Percentiles rank a stretch among this genome's conserved stretches.
Conservation (phyloP, 345 rosid species). For the Raphanus raphanistrum region DNA sequence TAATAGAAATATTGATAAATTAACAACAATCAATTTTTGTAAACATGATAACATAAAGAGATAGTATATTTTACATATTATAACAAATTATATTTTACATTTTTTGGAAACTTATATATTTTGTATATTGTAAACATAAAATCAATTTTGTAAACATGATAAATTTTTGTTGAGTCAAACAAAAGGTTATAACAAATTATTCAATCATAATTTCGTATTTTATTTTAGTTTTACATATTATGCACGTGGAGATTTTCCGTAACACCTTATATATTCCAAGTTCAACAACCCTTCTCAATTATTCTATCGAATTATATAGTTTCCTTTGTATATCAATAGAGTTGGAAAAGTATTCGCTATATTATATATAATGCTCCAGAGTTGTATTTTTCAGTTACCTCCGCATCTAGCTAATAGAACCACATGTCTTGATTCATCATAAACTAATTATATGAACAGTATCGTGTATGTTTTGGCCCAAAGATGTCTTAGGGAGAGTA, state of each 20-base stretch:
- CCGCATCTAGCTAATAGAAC: not conserved
- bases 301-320: not conserved
- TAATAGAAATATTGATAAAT: not conserved
- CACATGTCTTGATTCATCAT: not conserved
- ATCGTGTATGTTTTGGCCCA: not conserved
- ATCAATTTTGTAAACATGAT: not conserved
- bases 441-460: not conserved
- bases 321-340: not conserved
- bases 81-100: too few species aligned
- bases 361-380: not conserved
- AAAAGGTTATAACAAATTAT: not conserved
- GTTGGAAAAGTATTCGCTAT: not conserved
- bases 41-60: not conserved
- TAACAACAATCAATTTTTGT: not conserved
- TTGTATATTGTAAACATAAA: not conserved
- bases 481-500: not conserved
- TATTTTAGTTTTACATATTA: not conserved
- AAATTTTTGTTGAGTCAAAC: not conserved
- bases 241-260: constrained; percentile 7
- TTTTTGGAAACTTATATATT: too few species aligned
- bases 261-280: not conserved
- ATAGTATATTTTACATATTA: not conserved
- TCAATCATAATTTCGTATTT: not conserved
- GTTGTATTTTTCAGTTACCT: not conserved
- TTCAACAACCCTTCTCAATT: constrained; percentile 17